These are phyloP conservation scores for Cenchrus americanus DNA, from an alignment of 176 grass and related monocot genomes.

Conservation along the genomic window DNA sequence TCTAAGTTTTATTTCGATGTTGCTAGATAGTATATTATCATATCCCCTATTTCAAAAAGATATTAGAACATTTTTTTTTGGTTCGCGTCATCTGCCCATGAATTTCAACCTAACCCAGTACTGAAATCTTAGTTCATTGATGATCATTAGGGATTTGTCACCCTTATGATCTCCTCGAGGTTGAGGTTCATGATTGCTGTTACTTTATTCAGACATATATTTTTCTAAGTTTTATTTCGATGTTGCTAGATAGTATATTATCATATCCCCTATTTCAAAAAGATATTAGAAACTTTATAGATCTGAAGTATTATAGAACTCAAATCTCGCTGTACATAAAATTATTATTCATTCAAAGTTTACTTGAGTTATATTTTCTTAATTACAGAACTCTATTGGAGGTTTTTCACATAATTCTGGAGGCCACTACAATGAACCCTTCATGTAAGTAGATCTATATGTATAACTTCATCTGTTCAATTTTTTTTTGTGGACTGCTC, in stretches of 20 bases:
- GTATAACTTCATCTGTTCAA: conserved; percentile 4
- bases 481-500: not conserved
- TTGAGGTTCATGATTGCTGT: not conserved
- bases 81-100: not conserved
- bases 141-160: conserved; percentile 21
- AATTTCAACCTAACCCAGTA: too few species aligned
- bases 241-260: not conserved
- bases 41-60: conserved; percentile 4
- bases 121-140: not conserved
- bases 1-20: not conserved
- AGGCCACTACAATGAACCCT: conserved; percentile 95
- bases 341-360: conserved; percentile 25
- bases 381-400: conserved; percentile 92
- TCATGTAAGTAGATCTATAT: conserved; percentile 67
- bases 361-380: conserved; percentile 21
- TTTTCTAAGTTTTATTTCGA: not conserved
- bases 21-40: not conserved
- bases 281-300: conserved; percentile 2
- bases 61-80: not conserved
- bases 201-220: not conserved
- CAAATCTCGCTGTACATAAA: conserved; percentile 12
- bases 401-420: conserved; percentile 91
- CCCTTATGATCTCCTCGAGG: not conserved
- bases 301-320: conserved; percentile 1
- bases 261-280: conserved; percentile 4